Conservation (phyloP, 768 basidiomycete species). For the Chalciporus pseudorubinellus region DNA sequence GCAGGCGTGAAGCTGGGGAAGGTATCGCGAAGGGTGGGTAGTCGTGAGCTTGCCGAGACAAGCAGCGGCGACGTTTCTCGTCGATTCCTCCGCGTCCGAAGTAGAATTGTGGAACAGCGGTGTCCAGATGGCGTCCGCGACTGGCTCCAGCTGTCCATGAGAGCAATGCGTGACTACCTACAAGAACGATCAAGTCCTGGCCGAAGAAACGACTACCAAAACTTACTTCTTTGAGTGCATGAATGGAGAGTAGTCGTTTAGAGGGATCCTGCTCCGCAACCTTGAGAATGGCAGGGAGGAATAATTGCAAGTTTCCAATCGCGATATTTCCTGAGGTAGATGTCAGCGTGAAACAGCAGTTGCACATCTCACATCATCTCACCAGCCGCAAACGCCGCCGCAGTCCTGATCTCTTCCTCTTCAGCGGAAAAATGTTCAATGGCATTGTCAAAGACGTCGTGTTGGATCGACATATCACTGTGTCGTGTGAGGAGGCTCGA, state of each 20-base stretch:
- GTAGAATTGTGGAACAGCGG: conserved; percentile 92
- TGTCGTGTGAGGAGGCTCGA: conserved; percentile 2
- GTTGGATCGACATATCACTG: conserved; percentile 85
- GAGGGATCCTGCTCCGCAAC: conserved; percentile 71
- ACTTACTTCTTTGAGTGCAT: conserved; percentile 87
- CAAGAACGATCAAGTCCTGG: background rate
- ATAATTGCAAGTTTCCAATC: conserved; percentile 86
- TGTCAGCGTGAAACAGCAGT: background rate
- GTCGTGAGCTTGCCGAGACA: conserved; percentile 95
- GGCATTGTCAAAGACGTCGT: conserved; percentile 71
- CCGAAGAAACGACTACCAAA: background rate
- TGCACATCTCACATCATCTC: conserved; percentile 20
- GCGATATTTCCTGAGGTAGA: conserved; percentile 80
- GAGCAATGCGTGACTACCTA: conserved; percentile 92
- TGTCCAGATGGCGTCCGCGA: conserved; percentile 88
- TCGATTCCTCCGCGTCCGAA: conserved; percentile 79
- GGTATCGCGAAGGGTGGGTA: conserved; percentile 84
- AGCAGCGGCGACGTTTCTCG: conserved; percentile 92
- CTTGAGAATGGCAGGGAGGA: conserved; percentile 82
- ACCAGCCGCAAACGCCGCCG: conserved; percentile 95
- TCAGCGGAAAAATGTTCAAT: conserved; percentile 74
- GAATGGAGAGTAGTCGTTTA: conserved; percentile 81
- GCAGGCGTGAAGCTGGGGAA: conserved; percentile 88
- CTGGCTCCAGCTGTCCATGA: conserved; percentile 75
- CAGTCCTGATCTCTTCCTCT: conserved; percentile 83